A percentile compares a stretch with the other conserved stretches of the same genome.
Conservation (phyloP, 2,329 filamentous ascomycete species). For the Zymoseptoria brevis region DNA sequence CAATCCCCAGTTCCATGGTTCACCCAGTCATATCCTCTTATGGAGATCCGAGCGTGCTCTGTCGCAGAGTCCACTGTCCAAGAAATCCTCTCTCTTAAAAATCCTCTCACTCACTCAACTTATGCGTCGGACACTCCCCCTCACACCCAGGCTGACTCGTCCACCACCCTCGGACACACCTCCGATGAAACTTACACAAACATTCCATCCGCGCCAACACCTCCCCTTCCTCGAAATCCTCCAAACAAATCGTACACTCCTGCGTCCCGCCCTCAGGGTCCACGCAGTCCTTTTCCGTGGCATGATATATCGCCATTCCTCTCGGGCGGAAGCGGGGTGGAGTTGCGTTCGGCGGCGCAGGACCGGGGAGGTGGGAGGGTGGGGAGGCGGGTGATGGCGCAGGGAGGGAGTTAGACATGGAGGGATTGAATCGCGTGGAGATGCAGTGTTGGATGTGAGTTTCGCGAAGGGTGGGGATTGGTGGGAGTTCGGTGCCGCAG, state of each 20-base stretch:
- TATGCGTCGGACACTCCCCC: not conserved
- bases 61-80: no score
- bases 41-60: no score
- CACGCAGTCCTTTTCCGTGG: slow-evolving; percentile 57
- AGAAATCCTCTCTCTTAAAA: no score
- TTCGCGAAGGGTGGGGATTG: slow-evolving; percentile 38
- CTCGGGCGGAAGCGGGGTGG: slow-evolving; percentile 28
- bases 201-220: slow-evolving; percentile 54
- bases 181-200: slow-evolving; percentile 56
- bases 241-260: slow-evolving; percentile 58
- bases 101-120: not conserved
- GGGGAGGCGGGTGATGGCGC: slow-evolving; percentile 9
- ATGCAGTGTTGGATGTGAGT: slow-evolving; percentile 36
- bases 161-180: slow-evolving; percentile 56
- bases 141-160: not conserved
- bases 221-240: slow-evolving; percentile 55
- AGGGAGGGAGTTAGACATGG: slow-evolving; percentile 6
- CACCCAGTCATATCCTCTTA: no score
- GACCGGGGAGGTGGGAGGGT: slow-evolving; percentile 1
- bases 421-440: slow-evolving; percentile 15
- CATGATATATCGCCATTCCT: slow-evolving; percentile 45
- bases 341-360: slow-evolving; percentile 5
- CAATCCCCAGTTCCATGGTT: no score
- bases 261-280: slow-evolving; percentile 42
- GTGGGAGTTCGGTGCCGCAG: slow-evolving; percentile 64